Evolutionary conservation across 225 moss, liverwort and hornwort genomes (phyloP).

Genomic region (Polytrichum formosum): DNA sequence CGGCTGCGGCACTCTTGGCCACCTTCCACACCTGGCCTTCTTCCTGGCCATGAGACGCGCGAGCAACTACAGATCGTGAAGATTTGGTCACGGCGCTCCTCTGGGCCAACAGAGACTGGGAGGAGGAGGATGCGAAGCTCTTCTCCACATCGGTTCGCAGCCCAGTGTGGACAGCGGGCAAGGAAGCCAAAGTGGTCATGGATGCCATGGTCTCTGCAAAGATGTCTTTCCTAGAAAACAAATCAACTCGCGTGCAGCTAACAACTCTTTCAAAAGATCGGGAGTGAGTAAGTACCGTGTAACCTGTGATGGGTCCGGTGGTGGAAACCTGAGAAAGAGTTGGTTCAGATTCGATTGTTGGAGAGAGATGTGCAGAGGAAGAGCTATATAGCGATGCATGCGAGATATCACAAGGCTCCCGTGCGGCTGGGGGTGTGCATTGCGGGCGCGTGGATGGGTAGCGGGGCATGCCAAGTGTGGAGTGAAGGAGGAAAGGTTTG

Average conservation of each 20-base stretch:
- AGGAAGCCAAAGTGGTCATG: constrained; percentile 15
- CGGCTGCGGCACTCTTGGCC: constrained; percentile 30
- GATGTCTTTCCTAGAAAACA: not conserved
- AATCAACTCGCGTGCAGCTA: not conserved
- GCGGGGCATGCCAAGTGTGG: not conserved
- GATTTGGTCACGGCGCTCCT: constrained; percentile 3
- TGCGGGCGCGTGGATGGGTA: constrained; percentile 15
- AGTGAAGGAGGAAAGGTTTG: not conserved
- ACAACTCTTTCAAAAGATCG: not conserved
- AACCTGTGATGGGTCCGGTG: no score
- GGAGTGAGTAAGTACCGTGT: no score
- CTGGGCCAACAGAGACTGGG: constrained; percentile 13
- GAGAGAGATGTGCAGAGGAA: not conserved
- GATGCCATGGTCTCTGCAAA: constrained; percentile 24
- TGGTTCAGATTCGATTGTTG: no score
- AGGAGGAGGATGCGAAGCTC: constrained; percentile 13
- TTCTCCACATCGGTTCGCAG: constrained; percentile 22
- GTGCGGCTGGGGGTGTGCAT: not conserved
- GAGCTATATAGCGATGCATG: not conserved
- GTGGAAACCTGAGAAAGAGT: no score
- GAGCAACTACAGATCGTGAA: constrained; percentile 4
- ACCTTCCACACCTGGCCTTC: constrained; percentile 24
- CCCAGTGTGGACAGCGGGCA: constrained; percentile 27
- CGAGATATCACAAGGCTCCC: not conserved
- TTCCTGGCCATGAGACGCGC: constrained; percentile 5